Percentiles rank a stretch among this genome's conserved stretches.
These are phyloP conservation scores for Ganoderma lingzhi DNA, from an alignment of 1,284 basidiomycete genomes.

Conservation along the genomic window DNA sequence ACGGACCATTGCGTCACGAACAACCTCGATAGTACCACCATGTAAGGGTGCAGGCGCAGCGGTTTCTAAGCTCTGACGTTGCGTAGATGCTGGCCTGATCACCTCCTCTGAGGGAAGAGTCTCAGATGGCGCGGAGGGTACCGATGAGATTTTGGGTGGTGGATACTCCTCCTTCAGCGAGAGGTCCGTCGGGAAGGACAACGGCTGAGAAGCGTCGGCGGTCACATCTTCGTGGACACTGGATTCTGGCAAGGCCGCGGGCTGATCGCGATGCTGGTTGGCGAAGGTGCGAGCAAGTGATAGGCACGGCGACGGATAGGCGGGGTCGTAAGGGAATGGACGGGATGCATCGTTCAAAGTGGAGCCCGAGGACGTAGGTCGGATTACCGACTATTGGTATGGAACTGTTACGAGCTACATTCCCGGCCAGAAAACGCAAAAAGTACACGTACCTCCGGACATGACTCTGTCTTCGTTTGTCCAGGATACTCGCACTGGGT, in stretches of 20 bases:
- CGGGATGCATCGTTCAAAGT: background rate
- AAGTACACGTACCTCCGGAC: constrained; percentile 1
- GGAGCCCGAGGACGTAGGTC: background rate
- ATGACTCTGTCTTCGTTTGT: background rate
- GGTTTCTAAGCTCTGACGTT: background rate
- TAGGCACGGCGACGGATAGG: background rate
- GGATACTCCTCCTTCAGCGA: background rate
- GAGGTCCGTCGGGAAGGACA: background rate
- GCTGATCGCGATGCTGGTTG: background rate
- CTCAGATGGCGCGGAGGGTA: background rate
- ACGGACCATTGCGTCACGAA: background rate
- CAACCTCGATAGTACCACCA: background rate
- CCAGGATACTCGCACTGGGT: background rate
- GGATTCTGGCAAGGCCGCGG: no score
- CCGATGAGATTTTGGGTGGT: background rate
- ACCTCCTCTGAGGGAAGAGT: background rate
- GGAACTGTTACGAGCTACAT: background rate
- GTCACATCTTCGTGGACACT: background rate
- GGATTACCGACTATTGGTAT: background rate
- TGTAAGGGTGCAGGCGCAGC: no score
- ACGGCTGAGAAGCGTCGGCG: background rate
- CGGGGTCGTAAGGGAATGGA: background rate
- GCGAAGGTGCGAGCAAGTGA: background rate
- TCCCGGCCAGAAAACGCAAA: background rate
- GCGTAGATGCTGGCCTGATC: background rate